These are phyloP conservation scores for Mycena vulgaris DNA, from an alignment of 768 basidiomycete species.

Conservation along the genomic window DNA sequence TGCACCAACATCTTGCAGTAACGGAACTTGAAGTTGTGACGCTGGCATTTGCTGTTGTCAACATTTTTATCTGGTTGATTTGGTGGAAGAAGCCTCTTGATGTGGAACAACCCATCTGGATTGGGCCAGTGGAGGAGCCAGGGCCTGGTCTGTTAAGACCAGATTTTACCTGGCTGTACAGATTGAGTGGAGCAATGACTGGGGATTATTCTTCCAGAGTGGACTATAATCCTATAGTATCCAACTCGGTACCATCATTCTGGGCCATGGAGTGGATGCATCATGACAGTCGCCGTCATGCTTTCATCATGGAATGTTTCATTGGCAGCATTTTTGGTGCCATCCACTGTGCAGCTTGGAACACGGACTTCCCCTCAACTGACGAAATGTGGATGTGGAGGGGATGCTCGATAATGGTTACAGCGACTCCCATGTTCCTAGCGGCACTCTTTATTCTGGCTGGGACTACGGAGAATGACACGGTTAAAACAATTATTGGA, in stretches of 20 bases:
- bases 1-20: slow-evolving; percentile 42
- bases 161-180: neutral
- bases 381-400: slow-evolving; percentile 41
- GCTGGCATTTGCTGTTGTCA: slow-evolving; percentile 50
- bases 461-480: no score
- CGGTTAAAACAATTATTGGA: no score
- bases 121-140: no score
- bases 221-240: neutral
- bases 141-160: no score
- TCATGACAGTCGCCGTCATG: no score
- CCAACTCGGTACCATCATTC: neutral
- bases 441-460: neutral
- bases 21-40: slow-evolving; percentile 56
- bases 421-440: slow-evolving; percentile 7
- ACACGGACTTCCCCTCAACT: slow-evolving; percentile 39
- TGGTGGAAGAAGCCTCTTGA: slow-evolving; percentile 61
- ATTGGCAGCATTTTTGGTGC: slow-evolving; percentile 43
- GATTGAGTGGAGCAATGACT: neutral
- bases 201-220: neutral
- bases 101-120: no score
- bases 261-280: neutral
- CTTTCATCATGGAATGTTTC: neutral
- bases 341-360: slow-evolving; percentile 47
- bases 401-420: slow-evolving; percentile 29
- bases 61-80: slow-evolving; percentile 45